Base-by-base conservation (phyloP, 2,329 filamentous ascomycete genomes). In the Grosmannia clavigera region DNA sequence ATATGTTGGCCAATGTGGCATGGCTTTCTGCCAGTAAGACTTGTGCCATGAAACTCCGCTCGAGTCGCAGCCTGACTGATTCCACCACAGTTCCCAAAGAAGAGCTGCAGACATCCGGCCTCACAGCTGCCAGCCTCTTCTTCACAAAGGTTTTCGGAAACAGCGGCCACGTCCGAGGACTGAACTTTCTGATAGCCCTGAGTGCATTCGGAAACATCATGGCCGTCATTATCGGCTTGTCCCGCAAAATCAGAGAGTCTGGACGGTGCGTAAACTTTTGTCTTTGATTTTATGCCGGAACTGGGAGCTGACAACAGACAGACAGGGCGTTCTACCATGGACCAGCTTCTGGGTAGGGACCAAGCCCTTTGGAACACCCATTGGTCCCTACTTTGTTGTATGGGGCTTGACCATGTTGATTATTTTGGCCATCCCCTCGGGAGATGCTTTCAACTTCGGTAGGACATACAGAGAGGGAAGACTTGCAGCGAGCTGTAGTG, bases 371-470 rank as follows among this genome's bases (percentile, higher is more conserved):
- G 82, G 82, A 2, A 86, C 84, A 0, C 83, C 83, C 0, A 68
- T 83, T 0, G 82, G 80, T 0, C 81, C 82, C 0, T 84, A 84
- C 64, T 61, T 77, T 1, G 62, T 85, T 2, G 80, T 82, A 65
- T 86, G 79, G 77, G 59, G 68, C 0, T 64, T 82, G 55, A 85
- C 82, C 0, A 63, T 81, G 2, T 63, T 85, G 35, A 82, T 85
- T 77, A 84, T 85, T 35, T 64, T 85, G 0, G 81, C 77, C 0
- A 77, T 81, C 0, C 84, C 83, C 0, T 79, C 81, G 0, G 83
- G 83, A 2, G 82, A 86, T 66, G 83, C 83, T 0, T 86, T 86
- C 68, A 80, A 82, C 63, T 86, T 85, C 65, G 72, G 79, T 76
- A 66, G 46, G 70, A 64, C 43, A 46, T 43, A n/a, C 16, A 46